Evolutionary conservation across 768 basidiomycete species (phyloP), one percentile per base, ranked within the genome.

Genomic region (Crucibulum laeve): DNA sequence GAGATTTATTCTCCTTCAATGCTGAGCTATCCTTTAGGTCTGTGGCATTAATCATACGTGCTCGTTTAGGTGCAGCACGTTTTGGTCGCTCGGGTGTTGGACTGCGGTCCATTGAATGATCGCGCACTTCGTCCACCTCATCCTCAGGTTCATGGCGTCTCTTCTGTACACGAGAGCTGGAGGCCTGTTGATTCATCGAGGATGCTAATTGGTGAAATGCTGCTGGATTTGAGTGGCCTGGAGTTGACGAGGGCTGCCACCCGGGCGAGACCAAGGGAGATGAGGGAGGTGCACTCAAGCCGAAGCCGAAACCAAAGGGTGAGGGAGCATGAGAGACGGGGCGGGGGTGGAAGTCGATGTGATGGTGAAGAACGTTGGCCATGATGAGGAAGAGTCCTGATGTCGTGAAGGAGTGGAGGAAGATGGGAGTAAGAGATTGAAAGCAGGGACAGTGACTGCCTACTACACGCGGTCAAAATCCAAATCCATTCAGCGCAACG

Each of bases 11-110:
- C 49, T 79, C 77, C 60, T 82, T 82, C 5, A 55, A 53, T 1
- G 59, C 46, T 25, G 68, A 60, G 28, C 69, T 70, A 15, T 73
- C 74, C 51, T 71, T 74, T 2, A 57, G 53, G 3, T 60, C 57
- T 13, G 55, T 53, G 4, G 63, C 41, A 36, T 67, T 62, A 33
- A 64, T 56, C 32, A 78, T 65, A 38, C 78, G 74, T 33, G 76
- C 76, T 46, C 85, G 78, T 62, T 91, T 90, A 14, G 81, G 82
- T 25, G 79, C 69, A 4, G 74, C 73, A 53, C 82, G 79, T 62
- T 82, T 87, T 25, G 76, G 78, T 34, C 85, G 74, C 60, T 92
- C 89, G 13, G 88, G 86, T 2, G 89, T 89, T 5, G 89, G 87
- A 51, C 87, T 89, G 47, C 86, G 74, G 60, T 90, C 89, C 89